A percentile compares a stretch with the other conserved stretches of the same genome.
Conservation (phyloP, 192 early-diverging fungal species). For the Entomortierella parvispora region DNA sequence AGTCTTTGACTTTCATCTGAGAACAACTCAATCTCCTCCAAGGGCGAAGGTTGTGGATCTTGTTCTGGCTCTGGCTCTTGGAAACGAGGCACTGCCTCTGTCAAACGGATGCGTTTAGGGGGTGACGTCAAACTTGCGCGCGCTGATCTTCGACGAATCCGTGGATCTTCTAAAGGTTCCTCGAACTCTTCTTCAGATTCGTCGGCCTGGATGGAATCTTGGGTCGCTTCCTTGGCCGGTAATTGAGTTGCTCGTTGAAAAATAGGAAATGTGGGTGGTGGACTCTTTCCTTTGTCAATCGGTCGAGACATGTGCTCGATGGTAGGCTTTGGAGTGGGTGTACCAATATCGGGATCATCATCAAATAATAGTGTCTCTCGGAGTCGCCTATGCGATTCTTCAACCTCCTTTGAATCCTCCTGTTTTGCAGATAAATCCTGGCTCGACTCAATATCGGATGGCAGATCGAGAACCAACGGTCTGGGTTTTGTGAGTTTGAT, state of each 20-base stretch:
- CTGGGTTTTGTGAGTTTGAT: constrained; percentile 25
- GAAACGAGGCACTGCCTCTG: constrained; percentile 15
- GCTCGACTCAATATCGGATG: constrained; percentile 11
- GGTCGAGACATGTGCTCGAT: background rate
- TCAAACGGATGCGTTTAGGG: constrained; percentile 17
- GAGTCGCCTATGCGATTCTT: constrained; percentile 20
- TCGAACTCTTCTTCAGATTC: constrained; percentile 13
- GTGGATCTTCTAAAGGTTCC: constrained; percentile 20
- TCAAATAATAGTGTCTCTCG: constrained; percentile 11
- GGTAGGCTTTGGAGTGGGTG: background rate
- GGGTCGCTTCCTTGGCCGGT: background rate
- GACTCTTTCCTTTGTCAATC: constrained; percentile 1
- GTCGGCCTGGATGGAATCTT: background rate
- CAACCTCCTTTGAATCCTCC: background rate
- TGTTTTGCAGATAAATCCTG: background rate
- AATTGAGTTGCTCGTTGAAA: background rate
- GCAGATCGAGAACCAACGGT: constrained; percentile 18
- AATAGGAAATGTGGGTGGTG: background rate
- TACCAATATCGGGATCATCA: constrained; percentile 6
- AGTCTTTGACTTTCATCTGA: constrained; percentile 28
- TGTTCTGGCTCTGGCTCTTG: constrained; percentile 14
- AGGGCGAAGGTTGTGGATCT: constrained; percentile 6
- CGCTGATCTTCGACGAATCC: constrained; percentile 18
- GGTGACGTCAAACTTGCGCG: constrained; percentile 8
- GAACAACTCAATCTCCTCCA: constrained; percentile 36